These are phyloP conservation scores for Myxozyma mucilagina DNA, from an alignment of 805 yeast genomes.

Conservation along the genomic window DNA sequence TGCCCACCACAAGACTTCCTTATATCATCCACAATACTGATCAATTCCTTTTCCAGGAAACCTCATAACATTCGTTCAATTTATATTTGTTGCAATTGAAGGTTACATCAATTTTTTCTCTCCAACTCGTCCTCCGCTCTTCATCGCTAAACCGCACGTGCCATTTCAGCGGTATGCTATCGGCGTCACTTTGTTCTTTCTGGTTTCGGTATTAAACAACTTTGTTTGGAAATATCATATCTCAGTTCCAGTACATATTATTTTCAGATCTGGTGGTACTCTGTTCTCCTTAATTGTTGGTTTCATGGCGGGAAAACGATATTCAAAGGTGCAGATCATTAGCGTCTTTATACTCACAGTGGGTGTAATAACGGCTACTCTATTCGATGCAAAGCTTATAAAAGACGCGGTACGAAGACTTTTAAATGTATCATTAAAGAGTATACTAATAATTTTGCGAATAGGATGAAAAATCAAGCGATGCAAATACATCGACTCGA, in stretches of 20 bases:
- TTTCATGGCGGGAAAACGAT: constrained; percentile 47
- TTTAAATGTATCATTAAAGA: background rate
- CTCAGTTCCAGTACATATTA: constrained; percentile 66
- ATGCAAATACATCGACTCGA: constrained; percentile 32
- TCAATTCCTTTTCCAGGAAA: constrained; percentile 45
- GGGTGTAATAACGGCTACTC: constrained; percentile 54
- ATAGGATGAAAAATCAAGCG: background rate
- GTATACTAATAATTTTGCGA: background rate
- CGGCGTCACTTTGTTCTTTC: constrained; percentile 53
- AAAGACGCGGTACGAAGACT: background rate
- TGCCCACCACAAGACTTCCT: background rate
- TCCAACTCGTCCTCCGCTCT: constrained; percentile 40
- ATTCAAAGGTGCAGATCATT: constrained; percentile 48
- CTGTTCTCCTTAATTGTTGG: constrained; percentile 63
- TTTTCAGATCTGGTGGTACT: constrained; percentile 64
- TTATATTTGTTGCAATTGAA: constrained; percentile 52
- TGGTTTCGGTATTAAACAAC: constrained; percentile 57
- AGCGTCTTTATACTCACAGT: constrained; percentile 54
- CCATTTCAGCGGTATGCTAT: constrained; percentile 45
- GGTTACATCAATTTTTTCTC: constrained; percentile 45
- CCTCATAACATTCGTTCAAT: constrained; percentile 59
- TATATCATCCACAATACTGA: background rate
- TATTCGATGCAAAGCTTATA: constrained; percentile 29
- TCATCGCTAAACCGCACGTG: constrained; percentile 40
- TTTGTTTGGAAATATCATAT: constrained; percentile 57